Conservation (phyloP, 2,329 filamentous ascomycete genomes). For the Ophiostoma quercus region DNA sequence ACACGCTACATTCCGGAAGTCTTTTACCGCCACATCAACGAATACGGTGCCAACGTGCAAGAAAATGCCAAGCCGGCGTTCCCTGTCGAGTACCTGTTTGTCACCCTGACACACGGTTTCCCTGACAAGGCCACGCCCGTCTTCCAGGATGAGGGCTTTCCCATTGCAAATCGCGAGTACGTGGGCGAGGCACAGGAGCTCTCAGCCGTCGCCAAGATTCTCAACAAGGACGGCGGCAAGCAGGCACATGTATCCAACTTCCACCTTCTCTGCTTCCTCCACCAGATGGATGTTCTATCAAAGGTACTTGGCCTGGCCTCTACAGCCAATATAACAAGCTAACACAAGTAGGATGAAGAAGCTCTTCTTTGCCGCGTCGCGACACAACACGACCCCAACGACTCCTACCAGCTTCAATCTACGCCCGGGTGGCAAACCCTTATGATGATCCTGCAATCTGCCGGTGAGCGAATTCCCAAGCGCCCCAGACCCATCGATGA, state of each 20-base stretch:
- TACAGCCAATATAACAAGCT: not conserved
- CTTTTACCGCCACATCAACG: conserved; percentile 91
- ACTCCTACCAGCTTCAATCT: conserved; percentile 76
- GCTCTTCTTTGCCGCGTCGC: conserved; percentile 79
- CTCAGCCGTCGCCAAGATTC: conserved; percentile 10
- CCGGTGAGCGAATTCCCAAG: conserved; percentile 93
- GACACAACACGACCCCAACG: conserved; percentile 70
- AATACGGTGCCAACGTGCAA: conserved; percentile 93
- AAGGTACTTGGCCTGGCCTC: conserved; percentile 55
- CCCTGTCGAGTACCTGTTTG: conserved; percentile 91
- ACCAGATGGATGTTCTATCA: conserved; percentile 71
- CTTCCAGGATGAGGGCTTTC: conserved; percentile 73
- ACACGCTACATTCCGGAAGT: conserved; percentile 94
- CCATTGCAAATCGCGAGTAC: conserved; percentile 84
- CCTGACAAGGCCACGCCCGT: conserved; percentile 71
- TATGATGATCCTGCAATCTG: conserved; percentile 87
- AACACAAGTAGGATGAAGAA: conserved; percentile 70
- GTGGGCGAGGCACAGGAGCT: conserved; percentile 79
- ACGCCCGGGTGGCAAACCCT: conserved; percentile 92
- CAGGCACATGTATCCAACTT: conserved; percentile 80
- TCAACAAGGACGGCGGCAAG: conserved; percentile 45
- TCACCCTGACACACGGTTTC: conserved; percentile 95
- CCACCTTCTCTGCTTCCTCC: conserved; percentile 84
- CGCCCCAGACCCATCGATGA: conserved; percentile 32
- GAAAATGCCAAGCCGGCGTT: conserved; percentile 96